phyloP scores from a whole-genome alignment of 495 filamentous ascomycete species.

The Staphylotrichum longicolle region DNA sequence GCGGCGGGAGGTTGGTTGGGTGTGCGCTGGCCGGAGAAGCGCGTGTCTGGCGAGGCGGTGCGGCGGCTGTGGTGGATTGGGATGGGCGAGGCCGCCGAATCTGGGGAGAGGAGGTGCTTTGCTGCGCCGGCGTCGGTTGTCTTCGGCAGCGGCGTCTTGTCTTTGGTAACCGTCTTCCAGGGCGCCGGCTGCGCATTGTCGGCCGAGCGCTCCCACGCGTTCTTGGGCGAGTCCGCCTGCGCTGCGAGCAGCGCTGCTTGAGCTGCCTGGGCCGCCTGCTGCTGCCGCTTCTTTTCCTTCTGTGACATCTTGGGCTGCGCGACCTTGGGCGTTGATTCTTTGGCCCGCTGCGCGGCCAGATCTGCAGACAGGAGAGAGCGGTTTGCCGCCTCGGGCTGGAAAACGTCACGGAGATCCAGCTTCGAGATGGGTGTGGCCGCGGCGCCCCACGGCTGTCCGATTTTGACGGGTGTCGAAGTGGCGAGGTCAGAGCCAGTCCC shows the following conservation, averaged over 20 bases:
- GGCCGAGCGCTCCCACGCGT: conserved; percentile 35
- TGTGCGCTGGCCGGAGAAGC: conserved; percentile 51
- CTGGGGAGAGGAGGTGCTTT: conserved; percentile 42
- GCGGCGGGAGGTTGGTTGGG: conserved; percentile 14
- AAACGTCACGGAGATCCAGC: conserved; percentile 77
- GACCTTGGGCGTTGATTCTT: conserved; percentile 36
- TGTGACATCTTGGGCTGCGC: conserved; percentile 68
- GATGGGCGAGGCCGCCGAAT: conserved; percentile 28
- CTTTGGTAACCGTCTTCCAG: conserved; percentile 62
- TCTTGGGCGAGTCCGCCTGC: conserved; percentile 25
- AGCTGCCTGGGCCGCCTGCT: conserved; percentile 50
- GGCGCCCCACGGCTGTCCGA: conserved; percentile 59
- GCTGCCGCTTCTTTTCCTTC: conserved; percentile 83
- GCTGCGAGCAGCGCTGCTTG: conserved; percentile 32
- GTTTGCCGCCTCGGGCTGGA: conserved; percentile 65
- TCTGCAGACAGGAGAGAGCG: conserved; percentile 74
- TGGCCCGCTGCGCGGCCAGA: conserved; percentile 54
- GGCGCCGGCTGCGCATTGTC: conserved; percentile 53
- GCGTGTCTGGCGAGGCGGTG: conserved; percentile 55
- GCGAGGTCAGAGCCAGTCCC: not conserved
- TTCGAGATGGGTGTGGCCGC: conserved; percentile 58
- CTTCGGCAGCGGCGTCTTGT: conserved; percentile 31
- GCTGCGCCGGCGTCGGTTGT: conserved; percentile 39
- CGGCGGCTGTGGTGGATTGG: conserved; percentile 37
- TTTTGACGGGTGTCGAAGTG: conserved; percentile 21